Evolutionary conservation across 78 protist genomes (phyloP), one percentile per base, ranked within the genome.

Genomic region (Cyanophora paradoxa): DNA sequence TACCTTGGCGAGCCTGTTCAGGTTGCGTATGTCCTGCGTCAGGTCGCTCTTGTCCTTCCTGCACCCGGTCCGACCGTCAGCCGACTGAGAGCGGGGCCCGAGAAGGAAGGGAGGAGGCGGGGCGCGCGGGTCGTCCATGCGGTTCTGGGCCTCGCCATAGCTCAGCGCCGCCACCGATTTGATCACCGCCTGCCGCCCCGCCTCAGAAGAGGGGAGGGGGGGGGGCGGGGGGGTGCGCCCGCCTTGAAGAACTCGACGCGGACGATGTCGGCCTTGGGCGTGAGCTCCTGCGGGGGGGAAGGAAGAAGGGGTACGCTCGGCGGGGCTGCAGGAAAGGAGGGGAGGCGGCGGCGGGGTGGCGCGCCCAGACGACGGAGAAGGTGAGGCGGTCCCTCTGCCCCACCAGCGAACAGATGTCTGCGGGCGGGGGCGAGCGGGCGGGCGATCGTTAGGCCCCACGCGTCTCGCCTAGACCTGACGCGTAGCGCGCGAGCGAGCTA

Each of bases 161-260:
- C 90, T 75, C 41, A 96, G 24, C 40, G 93, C 74, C 13, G 76
- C 81, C 19, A 77, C 66, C 13, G 97, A 92, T 50, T 81, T 78
- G 42, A 96, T 96, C 28, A 96, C 88, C 2, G 94, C n/a, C n/a
- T n/a, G n/a, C n/a, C n/a, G n/a, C n/a, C n/a, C n/a, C n/a, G n/a
- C n/a, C n/a, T n/a, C n/a, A n/a, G n/a, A n/a, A n/a, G n/a, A n/a
- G n/a, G n/a, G n/a, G n/a, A n/a, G n/a, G n/a, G n/a, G n/a, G n/a
- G n/a, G n/a, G n/a, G n/a, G n/a, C n/a, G n/a, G n/a, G n/a, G n/a
- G n/a, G n/a, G n/a, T n/a, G n/a, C n/a, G n/a, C n/a, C n/a, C n/a
- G n/a, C 59, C 26, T 88, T 46, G 36, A 82, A 88, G 36, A 89
- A 82, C 80, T 81, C 69, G 46, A 77, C 73, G 26, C 70, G 58